These are phyloP conservation scores for Aspergillus carbonarius DNA, from an alignment of 2,329 filamentous ascomycete genomes.

Conservation along the genomic window DNA sequence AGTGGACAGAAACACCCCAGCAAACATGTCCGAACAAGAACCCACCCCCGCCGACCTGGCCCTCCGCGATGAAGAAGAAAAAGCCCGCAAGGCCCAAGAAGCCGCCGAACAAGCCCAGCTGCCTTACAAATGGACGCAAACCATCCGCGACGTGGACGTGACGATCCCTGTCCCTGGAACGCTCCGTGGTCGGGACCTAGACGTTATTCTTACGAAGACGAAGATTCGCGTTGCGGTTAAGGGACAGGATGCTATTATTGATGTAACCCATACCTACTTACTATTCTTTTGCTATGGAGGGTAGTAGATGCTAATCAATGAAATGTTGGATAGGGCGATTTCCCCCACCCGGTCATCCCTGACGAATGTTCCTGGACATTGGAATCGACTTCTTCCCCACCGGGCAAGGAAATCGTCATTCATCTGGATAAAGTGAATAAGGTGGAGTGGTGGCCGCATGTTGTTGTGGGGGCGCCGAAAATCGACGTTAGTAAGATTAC, in stretches of 20 bases:
- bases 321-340: slow-evolving; percentile 63
- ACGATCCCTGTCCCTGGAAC: slow-evolving; percentile 75
- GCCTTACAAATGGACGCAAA: slow-evolving; percentile 97
- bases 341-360: slow-evolving; percentile 73
- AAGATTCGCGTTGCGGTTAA: slow-evolving; percentile 79
- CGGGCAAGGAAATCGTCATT: slow-evolving; percentile 73
- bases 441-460: slow-evolving; percentile 97
- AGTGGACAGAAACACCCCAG: background rate
- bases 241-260: slow-evolving; percentile 80
- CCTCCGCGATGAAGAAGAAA: slow-evolving; percentile 56
- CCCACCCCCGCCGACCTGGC: slow-evolving; percentile 34
- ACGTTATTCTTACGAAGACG: slow-evolving; percentile 77
- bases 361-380: slow-evolving; percentile 97
- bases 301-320: slow-evolving; percentile 1
- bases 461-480: slow-evolving; percentile 79
- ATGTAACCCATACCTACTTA: slow-evolving; percentile 50
- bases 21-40: slow-evolving; percentile 33
- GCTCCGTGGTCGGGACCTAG: slow-evolving; percentile 78
- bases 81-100: slow-evolving; percentile 68
- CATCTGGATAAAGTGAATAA: slow-evolving; percentile 96
- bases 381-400: slow-evolving; percentile 57
- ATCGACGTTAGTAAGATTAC: slow-evolving; percentile 95
- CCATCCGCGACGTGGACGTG: slow-evolving; percentile 83
- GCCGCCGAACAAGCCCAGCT: slow-evolving; percentile 82
- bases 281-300: background rate